phyloP scores from a whole-genome alignment of 2,329 filamentous ascomycete species.

The Ophiostoma fasciatum region DNA sequence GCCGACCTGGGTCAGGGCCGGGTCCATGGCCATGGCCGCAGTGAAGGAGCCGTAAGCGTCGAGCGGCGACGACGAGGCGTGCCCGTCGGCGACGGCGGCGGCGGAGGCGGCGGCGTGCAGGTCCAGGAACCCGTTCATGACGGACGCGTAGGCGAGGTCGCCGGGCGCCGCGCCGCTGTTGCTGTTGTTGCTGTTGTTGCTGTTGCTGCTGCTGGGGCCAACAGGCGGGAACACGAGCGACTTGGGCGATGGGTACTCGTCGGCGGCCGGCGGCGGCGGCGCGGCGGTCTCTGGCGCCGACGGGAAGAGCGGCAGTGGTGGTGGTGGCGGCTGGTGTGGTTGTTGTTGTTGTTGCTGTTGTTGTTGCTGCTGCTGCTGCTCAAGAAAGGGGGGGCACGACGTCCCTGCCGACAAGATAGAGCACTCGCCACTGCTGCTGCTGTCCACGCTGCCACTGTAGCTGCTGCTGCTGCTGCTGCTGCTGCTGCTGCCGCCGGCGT shows the following conservation, averaged over 20 bases:
- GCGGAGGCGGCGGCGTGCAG: background rate
- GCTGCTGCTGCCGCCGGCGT: conserved; percentile 5
- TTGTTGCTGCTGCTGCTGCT: no score
- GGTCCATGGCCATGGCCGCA: conserved; percentile 6
- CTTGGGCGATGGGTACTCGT: conserved; percentile 13
- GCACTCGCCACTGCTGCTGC: no score
- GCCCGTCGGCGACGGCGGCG: background rate
- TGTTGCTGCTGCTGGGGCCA: conserved; percentile 1
- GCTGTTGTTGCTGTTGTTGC: no score
- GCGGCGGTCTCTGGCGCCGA: no score
- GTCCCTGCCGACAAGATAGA: no score
- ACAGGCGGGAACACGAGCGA: conserved; percentile 10
- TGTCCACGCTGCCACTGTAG: no score
- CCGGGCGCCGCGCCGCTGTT: no score
- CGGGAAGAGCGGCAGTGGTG: background rate
- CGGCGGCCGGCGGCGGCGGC: conserved; percentile 5
- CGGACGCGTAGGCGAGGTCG: no score
- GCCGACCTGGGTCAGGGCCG: conserved; percentile 8
- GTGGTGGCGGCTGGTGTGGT: background rate
- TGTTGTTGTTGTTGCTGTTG: no score
- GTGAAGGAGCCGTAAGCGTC: conserved; percentile 5
- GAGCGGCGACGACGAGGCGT: conserved; percentile 1
- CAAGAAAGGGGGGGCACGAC: conserved; percentile 23
- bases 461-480: no score
- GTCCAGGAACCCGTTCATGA: conserved; percentile 8